phyloP scores from a whole-genome alignment of 257 asterid genomes.

The Cordia subcordata region DNA sequence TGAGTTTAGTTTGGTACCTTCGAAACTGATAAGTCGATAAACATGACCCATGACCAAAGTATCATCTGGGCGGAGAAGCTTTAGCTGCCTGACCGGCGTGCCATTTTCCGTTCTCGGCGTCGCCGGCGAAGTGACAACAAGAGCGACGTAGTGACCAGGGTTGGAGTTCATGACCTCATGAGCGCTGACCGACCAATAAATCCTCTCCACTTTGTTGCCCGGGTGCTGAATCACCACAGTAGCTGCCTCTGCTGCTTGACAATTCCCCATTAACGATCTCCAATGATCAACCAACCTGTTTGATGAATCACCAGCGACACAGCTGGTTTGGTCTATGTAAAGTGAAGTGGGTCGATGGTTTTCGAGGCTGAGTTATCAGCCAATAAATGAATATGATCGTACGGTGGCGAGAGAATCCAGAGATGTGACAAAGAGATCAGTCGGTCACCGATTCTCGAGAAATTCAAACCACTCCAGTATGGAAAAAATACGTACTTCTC shows the following conservation, averaged over 20 bases:
- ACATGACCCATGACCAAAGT: constrained; percentile 66
- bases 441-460: constrained; percentile 14
- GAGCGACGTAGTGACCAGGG: constrained; percentile 86
- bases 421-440: constrained; percentile 22
- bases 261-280: constrained; percentile 54
- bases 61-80: constrained; percentile 81
- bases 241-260: constrained; percentile 93
- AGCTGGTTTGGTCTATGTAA: no score
- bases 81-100: constrained; percentile 55
- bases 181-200: constrained; percentile 69
- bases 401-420: constrained; percentile 17
- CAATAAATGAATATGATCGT: constrained; percentile 14
- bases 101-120: constrained; percentile 37
- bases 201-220: constrained; percentile 54
- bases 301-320: neutral
- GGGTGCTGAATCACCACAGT: constrained; percentile 74
- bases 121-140: constrained; percentile 35
- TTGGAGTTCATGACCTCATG: constrained; percentile 64
- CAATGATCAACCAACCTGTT: neutral
- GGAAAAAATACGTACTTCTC: neutral
- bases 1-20: constrained; percentile 34
- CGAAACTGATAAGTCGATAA: constrained; percentile 73
- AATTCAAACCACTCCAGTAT: neutral
- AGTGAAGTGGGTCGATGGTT: neutral
- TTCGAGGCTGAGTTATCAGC: constrained; percentile 3